Evolutionary conservation across 352 stramenopile species (phyloP).

Genomic region (Phytophthora fragariae): DNA sequence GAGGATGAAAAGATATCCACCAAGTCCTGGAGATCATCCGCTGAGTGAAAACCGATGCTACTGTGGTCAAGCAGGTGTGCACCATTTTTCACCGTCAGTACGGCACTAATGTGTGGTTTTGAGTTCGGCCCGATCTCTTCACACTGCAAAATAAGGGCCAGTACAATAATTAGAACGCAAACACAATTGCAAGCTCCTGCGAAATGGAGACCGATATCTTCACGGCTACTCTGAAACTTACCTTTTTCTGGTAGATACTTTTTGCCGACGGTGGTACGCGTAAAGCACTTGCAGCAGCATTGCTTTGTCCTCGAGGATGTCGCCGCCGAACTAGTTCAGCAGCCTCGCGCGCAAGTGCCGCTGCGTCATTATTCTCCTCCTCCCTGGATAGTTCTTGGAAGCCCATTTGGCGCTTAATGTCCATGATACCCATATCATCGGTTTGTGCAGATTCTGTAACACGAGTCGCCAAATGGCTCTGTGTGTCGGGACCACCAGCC

Average conservation of each 20-base stretch:
- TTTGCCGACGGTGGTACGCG: conserved; percentile 22
- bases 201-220: neutral
- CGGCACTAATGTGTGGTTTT: conserved; percentile 50
- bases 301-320: conserved; percentile 2
- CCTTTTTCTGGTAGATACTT: conserved; percentile 53
- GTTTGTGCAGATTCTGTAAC: neutral
- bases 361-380: conserved; percentile 30
- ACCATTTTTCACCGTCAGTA: conserved; percentile 49
- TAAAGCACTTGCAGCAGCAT: conserved; percentile 3
- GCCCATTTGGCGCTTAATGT: conserved; percentile 75
- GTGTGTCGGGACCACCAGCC: conserved; percentile 14
- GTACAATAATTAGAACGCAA: neutral
- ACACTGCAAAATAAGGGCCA: conserved; percentile 37
- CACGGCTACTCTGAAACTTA: conserved; percentile 15
- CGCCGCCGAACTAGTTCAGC: conserved; percentile 36
- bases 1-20: conserved; percentile 49
- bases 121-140: conserved; percentile 45
- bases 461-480: neutral
- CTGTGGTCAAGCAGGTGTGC: conserved; percentile 58
- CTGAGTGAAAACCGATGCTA: conserved; percentile 59
- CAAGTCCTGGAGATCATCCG: conserved; percentile 60
- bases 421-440: conserved; percentile 58
- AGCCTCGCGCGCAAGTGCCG: conserved; percentile 31
- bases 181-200: neutral
- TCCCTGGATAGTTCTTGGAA: conserved; percentile 43